Evolutionary conservation across 2,329 filamentous ascomycete species (phyloP), one percentile per base, ranked within the genome.

Genomic region (Aspergillus fischeri): DNA sequence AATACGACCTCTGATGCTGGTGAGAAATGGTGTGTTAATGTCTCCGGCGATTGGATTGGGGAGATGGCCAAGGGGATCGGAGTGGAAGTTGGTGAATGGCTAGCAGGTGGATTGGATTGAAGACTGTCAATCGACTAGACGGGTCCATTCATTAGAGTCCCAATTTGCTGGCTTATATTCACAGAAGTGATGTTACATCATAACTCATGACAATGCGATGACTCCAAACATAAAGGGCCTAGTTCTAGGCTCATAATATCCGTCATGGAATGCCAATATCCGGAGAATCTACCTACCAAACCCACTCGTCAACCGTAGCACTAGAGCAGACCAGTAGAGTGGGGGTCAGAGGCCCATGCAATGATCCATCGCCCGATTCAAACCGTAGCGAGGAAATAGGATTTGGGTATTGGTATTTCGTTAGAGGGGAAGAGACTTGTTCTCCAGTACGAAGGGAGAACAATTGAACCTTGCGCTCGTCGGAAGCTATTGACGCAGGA

Each of bases 11-110:
- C 73, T 20, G 75, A 76, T 60, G 72, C 69, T 3, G 73, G 72
- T 4, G 78, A 77, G 60, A 80, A 78, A 53, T 81, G 78, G 78
- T 75, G 73, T 56, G 73, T 79, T 14, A 78, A 79, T 67, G 74
- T 80, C 7, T 75, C 73, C 24, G 75, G 75, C 5, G 76, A 78
- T 50, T 79, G 76, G 76, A 74, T 80, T 49, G 76, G 73, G 4
- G 74, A 75, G 42, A 62, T 78, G 66, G 77, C 75, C 2, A 76
- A 75, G 62, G 73, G 70, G 0, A 73, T 80, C 59, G 75, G 76
- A 7, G 72, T 79, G 51, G 75, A 77, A 58, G 75, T 78, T 61
- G 77, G 76, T 20, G 77, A 79, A 58, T 77, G 73, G 73, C 59
- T 75, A 44, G 73, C 72, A 14, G 73, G 73, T 54, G 73, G 73